These are phyloP conservation scores for Zancudomyces culisetae DNA, from an alignment of 371 early-diverging fungal species.

Conservation along the genomic window DNA sequence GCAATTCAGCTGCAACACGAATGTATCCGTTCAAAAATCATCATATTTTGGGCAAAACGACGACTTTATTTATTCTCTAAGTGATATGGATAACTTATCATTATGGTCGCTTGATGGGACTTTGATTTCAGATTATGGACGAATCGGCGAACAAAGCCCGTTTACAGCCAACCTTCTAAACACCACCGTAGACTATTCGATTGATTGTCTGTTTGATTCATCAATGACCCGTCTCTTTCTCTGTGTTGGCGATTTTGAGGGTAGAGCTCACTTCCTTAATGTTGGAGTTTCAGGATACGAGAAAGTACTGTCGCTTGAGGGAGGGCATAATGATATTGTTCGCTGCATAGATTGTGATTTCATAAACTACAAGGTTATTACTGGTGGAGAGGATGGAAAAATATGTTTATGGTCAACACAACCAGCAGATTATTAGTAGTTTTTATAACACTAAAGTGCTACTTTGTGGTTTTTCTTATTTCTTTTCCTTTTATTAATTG, in stretches of 20 bases:
- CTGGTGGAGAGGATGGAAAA: constrained; percentile 58
- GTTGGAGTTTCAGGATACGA: constrained; percentile 49
- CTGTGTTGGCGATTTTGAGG: constrained; percentile 54
- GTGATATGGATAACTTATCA: constrained; percentile 74
- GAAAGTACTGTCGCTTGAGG: constrained; percentile 21
- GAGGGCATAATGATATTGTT: constrained; percentile 48
- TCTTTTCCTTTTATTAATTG: no score
- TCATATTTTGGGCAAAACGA: constrained; percentile 77
- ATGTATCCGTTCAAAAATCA: constrained; percentile 52
- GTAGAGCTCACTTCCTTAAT: constrained; percentile 46
- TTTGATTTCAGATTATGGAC: constrained; percentile 51
- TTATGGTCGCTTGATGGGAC: constrained; percentile 34
- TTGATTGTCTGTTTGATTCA: constrained; percentile 58
- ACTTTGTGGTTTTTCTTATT: no score
- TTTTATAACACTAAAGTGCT: no score
- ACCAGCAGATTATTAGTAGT: no score
- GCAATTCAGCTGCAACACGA: constrained; percentile 56
- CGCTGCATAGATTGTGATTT: constrained; percentile 48
- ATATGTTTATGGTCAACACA: constrained; percentile 39
- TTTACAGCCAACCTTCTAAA: constrained; percentile 14
- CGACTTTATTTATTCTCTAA: constrained; percentile 68
- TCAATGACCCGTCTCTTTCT: constrained; percentile 49
- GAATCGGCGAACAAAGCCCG: constrained; percentile 33
- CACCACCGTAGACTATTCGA: constrained; percentile 56
- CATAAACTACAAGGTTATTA: constrained; percentile 28